A percentile compares a stretch with the other conserved stretches of the same genome.
Conservation (phyloP, 148 eudicot genomes). For the Fallopia convolvulus region DNA sequence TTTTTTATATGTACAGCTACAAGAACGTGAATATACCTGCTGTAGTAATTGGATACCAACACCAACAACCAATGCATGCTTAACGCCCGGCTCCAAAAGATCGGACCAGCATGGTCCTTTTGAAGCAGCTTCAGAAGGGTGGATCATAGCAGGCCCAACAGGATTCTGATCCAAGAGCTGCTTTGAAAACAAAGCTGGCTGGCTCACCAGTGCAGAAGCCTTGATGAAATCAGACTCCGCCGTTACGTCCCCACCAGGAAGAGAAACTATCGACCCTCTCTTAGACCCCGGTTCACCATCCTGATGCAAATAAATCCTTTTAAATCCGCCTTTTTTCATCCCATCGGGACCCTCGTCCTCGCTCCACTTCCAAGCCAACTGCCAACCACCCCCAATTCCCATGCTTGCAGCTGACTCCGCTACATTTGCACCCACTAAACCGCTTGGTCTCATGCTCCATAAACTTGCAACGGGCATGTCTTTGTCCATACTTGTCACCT, state of each 20-base stretch:
- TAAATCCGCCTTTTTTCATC: slow-evolving; percentile 44
- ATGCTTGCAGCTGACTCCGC: slow-evolving; percentile 24
- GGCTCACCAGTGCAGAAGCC: slow-evolving; percentile 59
- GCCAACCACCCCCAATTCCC: slow-evolving; percentile 67
- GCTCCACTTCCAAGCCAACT: slow-evolving; percentile 58
- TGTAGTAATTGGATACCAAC: slow-evolving; percentile 40
- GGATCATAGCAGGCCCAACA: slow-evolving; percentile 53
- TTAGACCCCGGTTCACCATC: slow-evolving; percentile 30
- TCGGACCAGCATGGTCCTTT: slow-evolving; percentile 37
- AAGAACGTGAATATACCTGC: slow-evolving; percentile 49
- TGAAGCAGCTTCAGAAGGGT: slow-evolving; percentile 42
- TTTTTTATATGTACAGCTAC: neutral
- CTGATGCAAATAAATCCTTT: slow-evolving; percentile 52
- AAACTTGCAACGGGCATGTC: slow-evolving; percentile 37
- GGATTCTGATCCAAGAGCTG: slow-evolving; percentile 36
- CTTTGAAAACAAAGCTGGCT: slow-evolving; percentile 49
- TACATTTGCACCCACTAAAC: slow-evolving; percentile 28
- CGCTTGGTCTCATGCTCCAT: slow-evolving; percentile 30
- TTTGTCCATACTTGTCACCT: slow-evolving; percentile 38
- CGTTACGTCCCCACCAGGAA: slow-evolving; percentile 35
- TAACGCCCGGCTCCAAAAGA: slow-evolving; percentile 49
- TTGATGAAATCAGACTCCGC: slow-evolving; percentile 33
- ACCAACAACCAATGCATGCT: slow-evolving; percentile 42
- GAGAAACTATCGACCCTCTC: slow-evolving; percentile 40
- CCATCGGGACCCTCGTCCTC: slow-evolving; percentile 46